Percentiles rank a stretch among this genome's conserved stretches.
Evolutionary conservation across 2,329 filamentous ascomycete species (phyloP).

Genomic region (Phoma sp.): DNA sequence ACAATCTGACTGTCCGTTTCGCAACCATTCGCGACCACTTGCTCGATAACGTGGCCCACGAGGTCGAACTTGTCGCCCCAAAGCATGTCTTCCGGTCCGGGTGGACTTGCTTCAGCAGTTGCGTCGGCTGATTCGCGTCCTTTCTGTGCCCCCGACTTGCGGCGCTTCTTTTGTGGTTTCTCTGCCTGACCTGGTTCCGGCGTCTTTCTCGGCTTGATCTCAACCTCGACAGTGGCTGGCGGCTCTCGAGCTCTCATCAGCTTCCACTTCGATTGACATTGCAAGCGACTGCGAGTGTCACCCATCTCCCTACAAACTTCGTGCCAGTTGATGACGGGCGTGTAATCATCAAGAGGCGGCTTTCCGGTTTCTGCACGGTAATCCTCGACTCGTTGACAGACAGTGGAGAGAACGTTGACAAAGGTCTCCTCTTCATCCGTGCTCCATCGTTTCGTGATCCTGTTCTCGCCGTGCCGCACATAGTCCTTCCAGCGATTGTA

Average conservation of each 20-base stretch:
- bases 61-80: slow-evolving; percentile 52
- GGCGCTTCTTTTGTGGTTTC: background rate
- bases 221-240: slow-evolving; percentile 17
- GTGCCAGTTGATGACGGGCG: slow-evolving; percentile 69
- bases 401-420: slow-evolving; percentile 59
- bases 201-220: slow-evolving; percentile 20
- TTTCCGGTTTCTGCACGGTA: slow-evolving; percentile 23
- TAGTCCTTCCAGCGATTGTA: slow-evolving; percentile 75
- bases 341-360: slow-evolving; percentile 44
- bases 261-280: slow-evolving; percentile 74
- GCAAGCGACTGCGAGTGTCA: slow-evolving; percentile 67
- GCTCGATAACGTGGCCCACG: slow-evolving; percentile 43
- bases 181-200: background rate
- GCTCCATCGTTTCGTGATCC: slow-evolving; percentile 64
- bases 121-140: background rate
- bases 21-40: slow-evolving; percentile 5
- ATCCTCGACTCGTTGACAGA: slow-evolving; percentile 56
- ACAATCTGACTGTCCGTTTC: slow-evolving; percentile 42
- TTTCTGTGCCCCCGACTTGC: background rate
- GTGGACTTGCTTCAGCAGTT: background rate
- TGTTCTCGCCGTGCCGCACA: slow-evolving; percentile 63
- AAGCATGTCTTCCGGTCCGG: slow-evolving; percentile 41
- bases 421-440: slow-evolving; percentile 65
- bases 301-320: slow-evolving; percentile 68
- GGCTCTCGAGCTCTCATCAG: slow-evolving; percentile 17